Evolutionary conservation across 2,329 filamentous ascomycete genomes (phyloP).

Genomic region (Colletotrichum scovillei): DNA sequence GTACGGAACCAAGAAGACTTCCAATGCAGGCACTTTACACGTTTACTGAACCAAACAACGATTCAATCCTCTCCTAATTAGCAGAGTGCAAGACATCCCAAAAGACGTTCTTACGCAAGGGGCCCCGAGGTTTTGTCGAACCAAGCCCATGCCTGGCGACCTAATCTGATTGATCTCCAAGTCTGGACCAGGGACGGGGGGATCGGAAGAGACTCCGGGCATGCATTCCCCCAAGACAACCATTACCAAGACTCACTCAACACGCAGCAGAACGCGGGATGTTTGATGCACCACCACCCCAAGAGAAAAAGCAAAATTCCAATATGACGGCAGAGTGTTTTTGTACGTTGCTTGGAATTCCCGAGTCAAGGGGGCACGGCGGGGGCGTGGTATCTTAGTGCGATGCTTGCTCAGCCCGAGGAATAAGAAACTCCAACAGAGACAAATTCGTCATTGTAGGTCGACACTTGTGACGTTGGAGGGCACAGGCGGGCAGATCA

Average conservation of each 20-base stretch:
- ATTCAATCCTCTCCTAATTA: background rate
- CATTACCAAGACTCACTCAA: background rate
- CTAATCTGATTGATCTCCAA: constrained; percentile 30
- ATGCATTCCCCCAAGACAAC: background rate
- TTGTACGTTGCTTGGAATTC: background rate
- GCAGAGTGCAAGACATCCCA: background rate
- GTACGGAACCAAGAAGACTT: background rate
- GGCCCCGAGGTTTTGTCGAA: background rate
- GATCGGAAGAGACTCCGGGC: constrained; percentile 19
- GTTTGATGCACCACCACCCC: background rate
- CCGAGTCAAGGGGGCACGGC: background rate
- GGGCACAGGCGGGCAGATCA: background rate
- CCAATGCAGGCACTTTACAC: background rate
- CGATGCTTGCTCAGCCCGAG: background rate
- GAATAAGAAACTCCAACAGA: background rate
- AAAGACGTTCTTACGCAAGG: background rate
- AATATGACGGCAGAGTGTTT: background rate
- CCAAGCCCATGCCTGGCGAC: background rate
- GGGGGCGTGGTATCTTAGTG: background rate
- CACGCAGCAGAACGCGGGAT: background rate
- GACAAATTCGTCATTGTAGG: constrained; percentile 1
- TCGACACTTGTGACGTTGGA: background rate
- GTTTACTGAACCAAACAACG: background rate
- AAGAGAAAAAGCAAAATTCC: background rate
- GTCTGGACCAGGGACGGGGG: constrained; percentile 16